A percentile compares a stretch with the other conserved stretches of the same genome.
Conservation (phyloP, 2,329 filamentous ascomycete genomes). For the Cladophialophora exuberans region DNA sequence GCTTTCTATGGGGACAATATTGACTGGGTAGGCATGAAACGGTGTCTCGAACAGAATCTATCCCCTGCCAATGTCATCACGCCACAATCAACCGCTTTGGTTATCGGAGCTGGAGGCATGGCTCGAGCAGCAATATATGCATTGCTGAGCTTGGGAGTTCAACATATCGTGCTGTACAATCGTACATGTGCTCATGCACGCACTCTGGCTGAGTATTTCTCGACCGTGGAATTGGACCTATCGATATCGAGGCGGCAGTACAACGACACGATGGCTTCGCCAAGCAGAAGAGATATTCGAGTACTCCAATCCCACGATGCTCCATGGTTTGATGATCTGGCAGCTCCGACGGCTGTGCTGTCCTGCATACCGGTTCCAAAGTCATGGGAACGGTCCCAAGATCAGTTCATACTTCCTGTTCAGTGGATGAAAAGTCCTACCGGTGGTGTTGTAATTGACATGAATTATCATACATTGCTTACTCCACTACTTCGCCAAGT, state of each 20-base stretch:
- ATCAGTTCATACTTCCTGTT: neutral
- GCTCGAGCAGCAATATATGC: conserved; percentile 37
- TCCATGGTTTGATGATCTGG: neutral
- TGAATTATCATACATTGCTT: neutral
- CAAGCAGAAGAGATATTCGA: neutral
- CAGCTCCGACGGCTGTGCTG: neutral
- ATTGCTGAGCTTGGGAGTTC: conserved; percentile 32
- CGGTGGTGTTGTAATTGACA: neutral
- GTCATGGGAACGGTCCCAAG: neutral
- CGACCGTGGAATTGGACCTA: neutral
- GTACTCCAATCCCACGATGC: neutral
- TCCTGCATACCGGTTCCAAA: neutral
- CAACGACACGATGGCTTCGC: neutral
- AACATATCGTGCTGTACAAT: conserved; percentile 36
- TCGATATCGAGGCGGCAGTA: neutral
- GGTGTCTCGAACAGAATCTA: conserved; percentile 35
- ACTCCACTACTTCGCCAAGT: neutral
- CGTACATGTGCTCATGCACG: conserved; percentile 31
- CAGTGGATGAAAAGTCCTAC: neutral
- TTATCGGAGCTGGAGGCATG: conserved; percentile 33
- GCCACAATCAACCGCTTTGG: conserved; percentile 24
- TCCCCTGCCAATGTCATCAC: conserved; percentile 35
- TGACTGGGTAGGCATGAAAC: conserved; percentile 37
- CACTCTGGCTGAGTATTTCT: conserved; percentile 30
- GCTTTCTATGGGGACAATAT: conserved; percentile 36